Evolutionary conservation across 2,329 filamentous ascomycete species (phyloP), one percentile per base, ranked within the genome.

Genomic region (Daldinia sp.): DNA sequence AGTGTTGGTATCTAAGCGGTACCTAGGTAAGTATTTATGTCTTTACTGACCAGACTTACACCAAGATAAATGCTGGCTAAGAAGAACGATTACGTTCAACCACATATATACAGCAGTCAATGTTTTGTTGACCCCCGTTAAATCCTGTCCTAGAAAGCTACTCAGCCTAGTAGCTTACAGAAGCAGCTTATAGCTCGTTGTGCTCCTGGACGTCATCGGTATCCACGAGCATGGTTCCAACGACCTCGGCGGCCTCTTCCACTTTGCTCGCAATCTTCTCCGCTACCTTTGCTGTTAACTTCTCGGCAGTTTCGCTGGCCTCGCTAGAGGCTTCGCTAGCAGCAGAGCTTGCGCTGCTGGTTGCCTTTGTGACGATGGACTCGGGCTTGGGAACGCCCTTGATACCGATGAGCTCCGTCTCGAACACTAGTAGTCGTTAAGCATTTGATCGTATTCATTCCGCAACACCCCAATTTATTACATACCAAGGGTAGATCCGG

Each of bases 351-450:
- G 74, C 74, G 60, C 71, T 74, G 35, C 70, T 73, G 20, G 70
- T 69, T 37, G 72, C 65, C 79, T 85, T 84, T 68, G 77, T 78
- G 23, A 82, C 75, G 68, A 85, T 84, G 15, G 79, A 78, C 70
- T 85, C 83, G 63, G 84, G 83, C 72, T 83, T 82, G 61, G 81
- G 78, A 30, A 95, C 92, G 33, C 94, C 94, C 15, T 90, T 85
- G 77, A 98, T 98, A 63, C 87, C 90, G 75, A 98, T 85, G 73
- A 98, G 84, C 82, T 97, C 93, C 51, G 94, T 97, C 84, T 97
- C 93, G 78, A 98, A 98, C 60, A 98, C 89, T 92, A 75, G 51
- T 30, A 23, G 54, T 41, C 41, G 56, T 60, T 26, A 30, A 69
- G 42, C 33, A 57, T 70, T 28, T 65, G 62, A 58, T 18, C 3